Evolutionary conservation across 1,284 basidiomycete genomes (phyloP), one percentile per base, ranked within the genome.

Genomic region (Irpex sp.): DNA sequence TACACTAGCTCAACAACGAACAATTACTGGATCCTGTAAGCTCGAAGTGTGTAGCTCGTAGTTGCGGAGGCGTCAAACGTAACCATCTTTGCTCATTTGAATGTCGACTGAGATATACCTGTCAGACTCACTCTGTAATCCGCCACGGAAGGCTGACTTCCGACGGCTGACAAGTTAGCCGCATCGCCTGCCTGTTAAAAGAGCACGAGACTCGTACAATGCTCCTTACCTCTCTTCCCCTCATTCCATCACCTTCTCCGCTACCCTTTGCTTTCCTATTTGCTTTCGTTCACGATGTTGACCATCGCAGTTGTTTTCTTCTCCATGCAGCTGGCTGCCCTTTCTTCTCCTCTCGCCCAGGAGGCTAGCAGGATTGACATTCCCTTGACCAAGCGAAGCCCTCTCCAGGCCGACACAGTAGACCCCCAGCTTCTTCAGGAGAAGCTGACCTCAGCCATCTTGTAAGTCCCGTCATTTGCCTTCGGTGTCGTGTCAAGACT

Each of bases 281-380:
- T 21, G 49, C 53, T 55, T 55, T 55, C 53, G 33, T 26, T 33
- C 53, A 55, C 53, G 53, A 55, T 55, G 53, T 55, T 55, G 53
- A 55, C 53, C 53, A 55, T 55, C 53, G 53, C 53, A 55, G 21
- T 55, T 55, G 53, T 55, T 35, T 35, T 55, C 53, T 55, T 55
- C 19, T 19, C 53, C 33, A 21, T 55, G 53, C 53, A 55, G 19
- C 9, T 35, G 7, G 53, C 33, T 55, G 33, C 33, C 33, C 21
- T 55, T 11, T 31, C 53, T 11, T 33, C 53, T 2, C 53, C 53
- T 55, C 21, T 55, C 19, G 53, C 26, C 19, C 53, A 55, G 26
- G 53, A 33, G 53, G 21, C 13, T 33, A 11, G 53, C 33, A 55
- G 53, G 53, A 55, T 55, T 21, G 53, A 55, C 31, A 55, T 55